A percentile compares a stretch with the other conserved stretches of the same genome.
These are phyloP conservation scores for Trichosanthes truncata DNA, from an alignment of 306 rosid species.

Conservation along the genomic window DNA sequence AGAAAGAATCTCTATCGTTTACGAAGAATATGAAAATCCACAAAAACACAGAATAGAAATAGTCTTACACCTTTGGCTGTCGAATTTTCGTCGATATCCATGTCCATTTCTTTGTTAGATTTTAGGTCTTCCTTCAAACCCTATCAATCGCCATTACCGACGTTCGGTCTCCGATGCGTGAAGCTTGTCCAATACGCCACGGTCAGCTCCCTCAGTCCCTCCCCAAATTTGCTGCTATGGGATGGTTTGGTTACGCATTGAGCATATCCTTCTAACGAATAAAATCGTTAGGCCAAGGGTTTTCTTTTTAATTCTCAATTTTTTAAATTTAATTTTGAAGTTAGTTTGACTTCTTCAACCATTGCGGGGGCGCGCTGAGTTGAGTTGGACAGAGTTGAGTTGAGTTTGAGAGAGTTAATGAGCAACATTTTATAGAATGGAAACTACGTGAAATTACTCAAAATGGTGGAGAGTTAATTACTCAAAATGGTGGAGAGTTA, in stretches of 20 bases:
- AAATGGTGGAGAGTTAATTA: too few species aligned
- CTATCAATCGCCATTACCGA: neutral
- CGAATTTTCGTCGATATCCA: constrained; percentile 37
- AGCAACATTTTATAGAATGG: too few species aligned
- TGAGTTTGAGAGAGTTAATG: too few species aligned
- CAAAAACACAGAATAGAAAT: neutral
- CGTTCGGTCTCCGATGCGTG: neutral
- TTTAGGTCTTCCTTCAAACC: neutral
- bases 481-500: too few species aligned
- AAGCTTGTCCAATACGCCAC: neutral
- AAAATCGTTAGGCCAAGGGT: neutral
- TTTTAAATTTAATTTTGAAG: too few species aligned
- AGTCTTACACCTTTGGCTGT: constrained; percentile 30
- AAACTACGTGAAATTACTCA: too few species aligned
- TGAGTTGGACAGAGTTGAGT: too few species aligned
- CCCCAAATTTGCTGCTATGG: neutral
- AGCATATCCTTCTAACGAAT: neutral
- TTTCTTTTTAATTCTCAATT: neutral
- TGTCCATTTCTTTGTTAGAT: constrained; percentile 23
- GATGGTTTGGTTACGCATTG: neutral
- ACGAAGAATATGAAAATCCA: neutral
- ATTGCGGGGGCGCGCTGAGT: too few species aligned
- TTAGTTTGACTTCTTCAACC: too few species aligned
- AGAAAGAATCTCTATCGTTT: neutral
- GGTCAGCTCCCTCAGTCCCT: neutral